Conservation (phyloP, 1,139 yeast species). For the Nakaseomyces glabratus region DNA sequence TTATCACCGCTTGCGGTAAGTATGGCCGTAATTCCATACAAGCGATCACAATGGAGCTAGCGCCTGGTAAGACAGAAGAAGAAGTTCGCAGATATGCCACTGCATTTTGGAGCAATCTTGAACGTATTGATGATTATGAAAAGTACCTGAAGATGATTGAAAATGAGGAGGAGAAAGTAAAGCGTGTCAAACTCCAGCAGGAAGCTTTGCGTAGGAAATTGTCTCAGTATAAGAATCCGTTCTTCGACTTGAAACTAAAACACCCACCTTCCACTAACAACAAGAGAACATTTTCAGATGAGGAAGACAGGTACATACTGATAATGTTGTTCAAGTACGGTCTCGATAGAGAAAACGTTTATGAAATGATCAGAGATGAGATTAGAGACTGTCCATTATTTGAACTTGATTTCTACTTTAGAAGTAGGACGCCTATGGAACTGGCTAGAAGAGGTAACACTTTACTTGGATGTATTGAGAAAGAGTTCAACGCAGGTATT, state of each 20-base stretch:
- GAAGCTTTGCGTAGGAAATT: conserved; percentile 60
- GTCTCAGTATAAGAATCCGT: conserved; percentile 51
- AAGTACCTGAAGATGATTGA: conserved; percentile 58
- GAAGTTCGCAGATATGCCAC: conserved; percentile 59
- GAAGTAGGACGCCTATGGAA: conserved; percentile 56
- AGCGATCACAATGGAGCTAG: conserved; percentile 55
- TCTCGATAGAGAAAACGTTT: conserved; percentile 53
- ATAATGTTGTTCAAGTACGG: conserved; percentile 61
- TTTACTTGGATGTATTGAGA: conserved; percentile 52
- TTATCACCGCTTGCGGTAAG: conserved; percentile 51
- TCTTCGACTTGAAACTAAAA: conserved; percentile 53
- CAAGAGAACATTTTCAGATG: conserved; percentile 57
- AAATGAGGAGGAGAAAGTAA: conserved; percentile 63
- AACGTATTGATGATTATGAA: conserved; percentile 66
- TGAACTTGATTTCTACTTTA: conserved; percentile 64
- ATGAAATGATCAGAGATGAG: conserved; percentile 53
- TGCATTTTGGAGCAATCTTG: conserved; percentile 57
- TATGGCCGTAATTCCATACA: conserved; percentile 60
- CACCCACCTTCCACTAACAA: conserved; percentile 54
- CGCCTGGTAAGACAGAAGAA: conserved; percentile 48
- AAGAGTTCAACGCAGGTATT: conserved; percentile 39
- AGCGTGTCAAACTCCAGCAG: conserved; percentile 50
- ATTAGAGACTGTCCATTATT: conserved; percentile 54
- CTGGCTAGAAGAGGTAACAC: conserved; percentile 61
- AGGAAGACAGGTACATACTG: conserved; percentile 63